phyloP scores from a whole-genome alignment of 2,329 filamentous ascomycete genomes.

The Mollisiaceae sp. region DNA sequence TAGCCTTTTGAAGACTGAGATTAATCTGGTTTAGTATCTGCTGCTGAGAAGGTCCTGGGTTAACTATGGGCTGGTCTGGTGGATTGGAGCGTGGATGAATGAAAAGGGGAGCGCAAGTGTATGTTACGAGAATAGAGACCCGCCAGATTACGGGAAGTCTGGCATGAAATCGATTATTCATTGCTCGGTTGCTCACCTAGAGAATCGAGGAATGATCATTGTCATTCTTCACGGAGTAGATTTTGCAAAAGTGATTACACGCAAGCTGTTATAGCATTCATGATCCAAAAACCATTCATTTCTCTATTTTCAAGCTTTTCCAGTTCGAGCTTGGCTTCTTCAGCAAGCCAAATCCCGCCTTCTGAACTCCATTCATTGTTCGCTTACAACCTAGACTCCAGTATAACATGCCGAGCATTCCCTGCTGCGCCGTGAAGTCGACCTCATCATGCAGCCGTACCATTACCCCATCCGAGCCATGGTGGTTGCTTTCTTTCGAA shows the following conservation, averaged over 20 bases:
- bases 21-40: slow-evolving; percentile 46
- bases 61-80: slow-evolving; percentile 29
- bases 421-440: background rate
- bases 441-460: background rate
- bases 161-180: background rate
- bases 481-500: background rate
- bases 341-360: background rate
- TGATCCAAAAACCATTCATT: slow-evolving; percentile 2
- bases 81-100: slow-evolving; percentile 3
- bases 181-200: background rate
- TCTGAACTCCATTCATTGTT: slow-evolving; percentile 2
- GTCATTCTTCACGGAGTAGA: background rate
- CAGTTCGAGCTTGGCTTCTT: background rate
- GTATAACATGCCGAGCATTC: background rate
- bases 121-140: background rate
- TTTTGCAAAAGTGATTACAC: background rate
- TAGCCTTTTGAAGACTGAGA: slow-evolving; percentile 17
- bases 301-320: background rate
- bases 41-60: slow-evolving; percentile 54
- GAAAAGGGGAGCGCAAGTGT: background rate
- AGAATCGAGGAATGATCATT: too few relatives aligned
- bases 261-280: background rate
- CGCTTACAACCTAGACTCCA: background rate
- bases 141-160: background rate
- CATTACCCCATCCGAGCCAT: background rate